Conservation (phyloP, 2,329 filamentous ascomycete genomes). For the Myriosclerotinia curreyana region DNA sequence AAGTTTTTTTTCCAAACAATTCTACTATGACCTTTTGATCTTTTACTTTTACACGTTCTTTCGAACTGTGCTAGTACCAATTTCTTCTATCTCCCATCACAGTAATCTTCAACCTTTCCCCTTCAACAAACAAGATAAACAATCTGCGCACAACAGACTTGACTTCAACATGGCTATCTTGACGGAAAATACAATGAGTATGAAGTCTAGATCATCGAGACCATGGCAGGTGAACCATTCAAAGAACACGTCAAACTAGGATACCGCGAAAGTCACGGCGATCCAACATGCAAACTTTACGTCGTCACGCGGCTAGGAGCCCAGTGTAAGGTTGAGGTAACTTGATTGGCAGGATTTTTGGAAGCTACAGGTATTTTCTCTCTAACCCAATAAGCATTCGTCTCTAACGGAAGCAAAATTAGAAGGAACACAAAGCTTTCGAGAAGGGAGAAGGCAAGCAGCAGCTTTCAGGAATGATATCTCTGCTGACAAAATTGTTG, state of each 20-base stretch:
- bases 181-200: not conserved
- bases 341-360: slow-evolving; percentile 8
- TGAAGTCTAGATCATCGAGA: not conserved
- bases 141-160: fast-evolving
- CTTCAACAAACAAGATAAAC: not conserved
- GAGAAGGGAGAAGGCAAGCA: not conserved
- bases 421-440: not conserved
- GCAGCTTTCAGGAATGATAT: not conserved
- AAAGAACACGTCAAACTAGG: slow-evolving; percentile 20
- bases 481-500: not conserved
- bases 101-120: not conserved
- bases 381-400: not conserved
- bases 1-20: too few species aligned
- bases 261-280: slow-evolving; percentile 11
- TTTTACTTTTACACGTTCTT: not conserved
- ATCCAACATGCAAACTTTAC: slow-evolving; percentile 11
- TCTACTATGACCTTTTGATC: not conserved
- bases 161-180: not conserved
- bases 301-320: slow-evolving; percentile 12
- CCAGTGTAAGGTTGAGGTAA: slow-evolving; percentile 9
- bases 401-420: not conserved
- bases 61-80: not conserved
- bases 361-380: slow-evolving; percentile 15
- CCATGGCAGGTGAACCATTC: not conserved
- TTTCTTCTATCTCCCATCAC: not conserved